These are phyloP conservation scores for Sequoiadendron giganteum DNA, from an alignment of 75 land plant genomes.

Conservation along the genomic window DNA sequence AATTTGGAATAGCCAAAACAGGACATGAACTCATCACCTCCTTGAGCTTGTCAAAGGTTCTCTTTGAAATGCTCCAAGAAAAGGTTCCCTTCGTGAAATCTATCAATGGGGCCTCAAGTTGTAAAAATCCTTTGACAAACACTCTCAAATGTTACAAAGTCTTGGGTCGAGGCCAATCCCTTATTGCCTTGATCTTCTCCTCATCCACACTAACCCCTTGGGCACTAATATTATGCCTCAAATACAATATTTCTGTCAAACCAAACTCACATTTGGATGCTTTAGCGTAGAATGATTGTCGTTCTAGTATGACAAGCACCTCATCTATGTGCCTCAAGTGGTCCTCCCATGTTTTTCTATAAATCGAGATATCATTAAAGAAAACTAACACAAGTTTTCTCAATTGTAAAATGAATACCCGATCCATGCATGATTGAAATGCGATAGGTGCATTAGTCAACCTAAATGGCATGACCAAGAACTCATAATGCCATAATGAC, in stretches of 20 bases:
- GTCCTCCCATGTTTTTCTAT: neutral
- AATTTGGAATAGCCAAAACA: no score
- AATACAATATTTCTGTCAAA: neutral
- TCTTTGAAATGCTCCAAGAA: no score
- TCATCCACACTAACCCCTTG: slow-evolving; percentile 9
- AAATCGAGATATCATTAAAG: slow-evolving; percentile 19
- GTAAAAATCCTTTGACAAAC: slow-evolving; percentile 1
- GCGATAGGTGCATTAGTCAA: slow-evolving; percentile 20
- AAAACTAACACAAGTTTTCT: slow-evolving; percentile 13
- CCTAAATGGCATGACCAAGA: slow-evolving; percentile 20
- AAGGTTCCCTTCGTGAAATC: no score
- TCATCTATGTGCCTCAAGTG: slow-evolving; percentile 11
- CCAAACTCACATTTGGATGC: slow-evolving; percentile 14
- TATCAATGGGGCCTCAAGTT: neutral
- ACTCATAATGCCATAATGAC: slow-evolving; percentile 19
- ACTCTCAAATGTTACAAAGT: slow-evolving; percentile 3
- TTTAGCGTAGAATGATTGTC: slow-evolving; percentile 10
- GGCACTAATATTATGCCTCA: neutral
- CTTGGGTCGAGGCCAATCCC: neutral
- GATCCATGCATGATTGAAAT: slow-evolving; percentile 16
- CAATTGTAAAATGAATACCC: slow-evolving; percentile 1
- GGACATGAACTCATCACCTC: no score
- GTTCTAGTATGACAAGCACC: slow-evolving; percentile 14
- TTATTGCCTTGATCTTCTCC: slow-evolving; percentile 8
- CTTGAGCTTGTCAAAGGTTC: no score